A percentile compares a stretch with the other conserved stretches of the same genome.
Evolutionary conservation across 2,329 filamentous ascomycete species (phyloP).

Genomic region (Xylaria sp.): DNA sequence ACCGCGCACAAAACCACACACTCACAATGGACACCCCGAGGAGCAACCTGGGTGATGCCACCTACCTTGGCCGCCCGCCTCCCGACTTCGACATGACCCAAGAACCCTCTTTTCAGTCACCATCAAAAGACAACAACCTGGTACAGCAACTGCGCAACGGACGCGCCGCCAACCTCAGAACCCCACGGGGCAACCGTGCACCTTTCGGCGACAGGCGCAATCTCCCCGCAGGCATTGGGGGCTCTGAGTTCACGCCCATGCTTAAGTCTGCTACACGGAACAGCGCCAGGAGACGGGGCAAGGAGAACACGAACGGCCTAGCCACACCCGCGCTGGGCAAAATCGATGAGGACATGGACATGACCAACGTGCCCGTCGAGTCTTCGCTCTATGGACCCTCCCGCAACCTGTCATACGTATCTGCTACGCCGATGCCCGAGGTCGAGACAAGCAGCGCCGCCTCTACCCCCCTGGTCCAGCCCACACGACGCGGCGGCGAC

Average conservation of each 20-base stretch:
- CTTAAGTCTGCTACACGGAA: constrained; percentile 82
- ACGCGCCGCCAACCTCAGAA: constrained; percentile 70
- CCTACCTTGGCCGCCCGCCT: constrained; percentile 73
- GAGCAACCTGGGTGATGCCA: constrained; percentile 85
- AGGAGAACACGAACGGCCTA: constrained; percentile 67
- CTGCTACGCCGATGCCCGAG: constrained; percentile 79
- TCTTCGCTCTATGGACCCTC: constrained; percentile 76
- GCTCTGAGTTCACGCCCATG: constrained; percentile 91
- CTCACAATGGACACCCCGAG: constrained; percentile 78
- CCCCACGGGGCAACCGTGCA: constrained; percentile 75
- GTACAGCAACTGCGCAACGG: constrained; percentile 79
- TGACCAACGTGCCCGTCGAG: constrained; percentile 77
- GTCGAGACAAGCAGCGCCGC: constrained; percentile 81
- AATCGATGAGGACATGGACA: constrained; percentile 74
- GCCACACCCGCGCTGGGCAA: constrained; percentile 76
- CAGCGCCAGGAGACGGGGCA: constrained; percentile 73
- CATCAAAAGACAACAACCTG: constrained; percentile 79
- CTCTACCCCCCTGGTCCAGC: constrained; percentile 81
- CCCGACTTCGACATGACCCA: constrained; percentile 85
- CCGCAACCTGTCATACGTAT: constrained; percentile 71
- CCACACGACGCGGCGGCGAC: constrained; percentile 70
- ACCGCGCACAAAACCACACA: constrained; percentile 22
- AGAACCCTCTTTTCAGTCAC: constrained; percentile 87
- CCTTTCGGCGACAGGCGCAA: constrained; percentile 78
- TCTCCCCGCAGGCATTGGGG: constrained; percentile 70